Conservation (phyloP, 2,329 filamentous ascomycete genomes). For the Bipolaris victoriae region DNA sequence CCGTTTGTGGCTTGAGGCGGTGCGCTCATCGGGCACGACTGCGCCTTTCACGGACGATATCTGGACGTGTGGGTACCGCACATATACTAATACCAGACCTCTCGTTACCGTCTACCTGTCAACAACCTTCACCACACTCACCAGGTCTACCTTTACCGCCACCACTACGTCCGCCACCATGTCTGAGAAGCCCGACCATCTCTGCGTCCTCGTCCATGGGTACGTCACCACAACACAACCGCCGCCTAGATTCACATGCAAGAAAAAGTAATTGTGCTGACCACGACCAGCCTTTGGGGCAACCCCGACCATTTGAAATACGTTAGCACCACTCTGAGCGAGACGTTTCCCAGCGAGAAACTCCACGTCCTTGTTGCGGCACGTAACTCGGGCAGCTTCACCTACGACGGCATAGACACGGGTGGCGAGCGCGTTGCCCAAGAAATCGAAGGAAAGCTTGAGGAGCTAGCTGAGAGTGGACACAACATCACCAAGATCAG, state of each 20-base stretch:
- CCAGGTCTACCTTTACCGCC: constrained; percentile 15
- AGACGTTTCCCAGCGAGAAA: constrained; percentile 65
- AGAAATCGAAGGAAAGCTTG: constrained; percentile 67
- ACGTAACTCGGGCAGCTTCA: constrained; percentile 73
- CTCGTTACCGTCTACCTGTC: not conserved
- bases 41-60: constrained; percentile 27
- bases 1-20: constrained; percentile 4
- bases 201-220: constrained; percentile 79
- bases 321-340: constrained; percentile 69
- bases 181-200: constrained; percentile 62
- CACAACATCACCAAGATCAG: constrained; percentile 81
- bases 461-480: constrained; percentile 63
- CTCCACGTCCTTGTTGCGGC: constrained; percentile 75
- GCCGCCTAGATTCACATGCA: constrained; percentile 5
- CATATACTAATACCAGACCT: constrained; percentile 20
- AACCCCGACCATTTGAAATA: constrained; percentile 75
- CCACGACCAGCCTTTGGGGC: constrained; percentile 70
- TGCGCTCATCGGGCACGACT: constrained; percentile 16
- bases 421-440: constrained; percentile 70
- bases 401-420: constrained; percentile 71
- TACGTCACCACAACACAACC: constrained; percentile 51
- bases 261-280: constrained; percentile 19
- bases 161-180: constrained; percentile 11
- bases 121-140: constrained; percentile 21
- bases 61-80: constrained; percentile 21